Evolutionary conservation across 192 early-diverging fungal species (phyloP).

Genomic region (Thamnidium elegans): DNA sequence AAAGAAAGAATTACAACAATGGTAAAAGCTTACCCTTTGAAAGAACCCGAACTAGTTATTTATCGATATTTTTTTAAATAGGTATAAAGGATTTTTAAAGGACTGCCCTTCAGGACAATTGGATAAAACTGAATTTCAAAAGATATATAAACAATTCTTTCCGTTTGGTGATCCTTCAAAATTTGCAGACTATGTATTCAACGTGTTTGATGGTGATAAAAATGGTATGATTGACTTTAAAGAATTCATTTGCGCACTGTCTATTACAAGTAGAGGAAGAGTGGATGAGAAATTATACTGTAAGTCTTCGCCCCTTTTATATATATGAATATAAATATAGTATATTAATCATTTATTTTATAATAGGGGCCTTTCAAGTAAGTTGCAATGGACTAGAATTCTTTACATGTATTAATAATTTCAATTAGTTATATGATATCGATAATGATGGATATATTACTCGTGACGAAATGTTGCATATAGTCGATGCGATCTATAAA

Average conservation of each 20-base stretch:
- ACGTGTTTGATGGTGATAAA: constrained; percentile 88
- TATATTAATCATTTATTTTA: background rate
- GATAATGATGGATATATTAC: constrained; percentile 86
- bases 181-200: constrained; percentile 90
- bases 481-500: constrained; percentile 94
- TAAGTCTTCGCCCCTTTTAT: constrained; percentile 35
- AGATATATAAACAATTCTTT: constrained; percentile 95
- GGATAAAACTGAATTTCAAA: constrained; percentile 81
- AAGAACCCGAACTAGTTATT: background rate
- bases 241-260: constrained; percentile 87
- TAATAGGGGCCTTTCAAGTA: constrained; percentile 30
- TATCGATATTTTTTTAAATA: constrained; percentile 18
- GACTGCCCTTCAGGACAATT: constrained; percentile 87
- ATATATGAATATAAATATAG: no score
- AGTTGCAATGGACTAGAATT: background rate
- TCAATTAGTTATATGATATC: constrained; percentile 75
- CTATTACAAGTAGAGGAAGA: constrained; percentile 77
- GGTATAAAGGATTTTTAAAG: constrained; percentile 93
- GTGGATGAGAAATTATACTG: constrained; percentile 85
- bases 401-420: background rate
- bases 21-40: constrained; percentile 45
- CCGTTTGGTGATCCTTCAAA: constrained; percentile 92
- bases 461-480: constrained; percentile 83
- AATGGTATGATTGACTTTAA: constrained; percentile 89
- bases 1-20: constrained; percentile 93